A percentile compares a stretch with the other conserved stretches of the same genome.
phyloP scores from a whole-genome alignment of 2,329 filamentous ascomycete species.

The Orbilia oligospora region DNA sequence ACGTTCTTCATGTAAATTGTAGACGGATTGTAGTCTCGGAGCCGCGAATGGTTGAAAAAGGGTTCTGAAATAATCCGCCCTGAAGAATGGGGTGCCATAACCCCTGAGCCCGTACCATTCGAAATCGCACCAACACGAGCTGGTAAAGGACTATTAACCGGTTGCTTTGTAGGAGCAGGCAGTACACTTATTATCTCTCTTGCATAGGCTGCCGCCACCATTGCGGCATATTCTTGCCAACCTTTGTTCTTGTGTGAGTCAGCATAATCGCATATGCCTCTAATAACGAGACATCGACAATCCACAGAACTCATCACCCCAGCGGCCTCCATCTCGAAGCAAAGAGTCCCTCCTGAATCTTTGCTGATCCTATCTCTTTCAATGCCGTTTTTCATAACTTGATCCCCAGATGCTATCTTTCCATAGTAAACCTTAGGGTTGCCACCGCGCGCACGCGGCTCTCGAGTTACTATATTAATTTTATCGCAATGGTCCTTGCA shows the following conservation, averaged over 20 bases:
- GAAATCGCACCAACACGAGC: no score
- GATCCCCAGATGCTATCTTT: slow-evolving; percentile 2
- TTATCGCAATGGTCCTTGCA: not conserved
- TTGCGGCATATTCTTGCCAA: slow-evolving; percentile 26
- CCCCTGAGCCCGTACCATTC: no score
- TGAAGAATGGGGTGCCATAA: no score
- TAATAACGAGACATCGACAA: slow-evolving; percentile 29
- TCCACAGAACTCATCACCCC: not conserved
- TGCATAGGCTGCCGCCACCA: slow-evolving; percentile 24
- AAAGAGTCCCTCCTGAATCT: not conserved
- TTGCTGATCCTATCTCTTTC: slow-evolving; percentile 27
- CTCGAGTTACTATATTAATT: not conserved
- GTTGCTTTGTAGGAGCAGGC: no score
- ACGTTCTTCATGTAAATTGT: no score
- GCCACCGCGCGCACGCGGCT: not conserved
- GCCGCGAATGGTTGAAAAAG: no score
- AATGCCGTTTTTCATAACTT: not conserved
- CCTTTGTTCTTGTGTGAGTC: slow-evolving; percentile 28
- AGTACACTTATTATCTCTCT: not conserved
- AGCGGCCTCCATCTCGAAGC: slow-evolving; percentile 22
- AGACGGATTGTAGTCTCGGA: no score
- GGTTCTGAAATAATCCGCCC: no score
- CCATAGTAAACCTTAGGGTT: not conserved
- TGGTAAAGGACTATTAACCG: no score
- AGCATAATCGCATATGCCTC: slow-evolving; percentile 31